Base-by-base conservation (phyloP, 2,329 filamentous ascomycete genomes). In the Drechslerella dactyloides region DNA sequence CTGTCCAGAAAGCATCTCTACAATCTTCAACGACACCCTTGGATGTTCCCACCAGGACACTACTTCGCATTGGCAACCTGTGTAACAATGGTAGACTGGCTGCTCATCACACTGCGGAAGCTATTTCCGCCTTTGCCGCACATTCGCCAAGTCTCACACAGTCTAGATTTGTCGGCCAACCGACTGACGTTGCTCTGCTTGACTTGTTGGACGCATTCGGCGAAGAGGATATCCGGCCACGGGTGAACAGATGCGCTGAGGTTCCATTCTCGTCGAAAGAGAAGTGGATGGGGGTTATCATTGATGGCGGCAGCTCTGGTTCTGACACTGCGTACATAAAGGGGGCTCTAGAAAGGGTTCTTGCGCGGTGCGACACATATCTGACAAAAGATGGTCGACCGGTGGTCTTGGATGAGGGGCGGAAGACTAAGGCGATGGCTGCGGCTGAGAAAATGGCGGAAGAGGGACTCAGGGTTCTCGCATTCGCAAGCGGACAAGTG, bases 201-300 rank as follows among this genome's bases (percentile, higher is more conserved):
- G 94, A 99, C 80, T 83, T 99, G 57, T 83, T 99, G 35, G 96
- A 99, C 80, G 86, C 87, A 23, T 94, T 96, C 78, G 90, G 90
- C 69, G 93, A 97, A 79, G 70, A 75, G 46, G 94, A 99, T 80
- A 87, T 96, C 51, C 88, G 96, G 73, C 89, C 94, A 52, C 89
- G 90, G 8, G 86, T 96, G 60, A 92, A 92, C n/a, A 89, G 93
- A 54, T 86, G 89, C 33, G 87, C 87, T 48, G 94, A 99, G 79
- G 93, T 91, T 0, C 93, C 94, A 0, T 99, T 99, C 80, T 97
- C 93, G 78, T 99, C 94, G 0, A 92, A 96, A 78, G 86, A 93
- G 65, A 99, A 99, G 80, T 99, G 93, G 93, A 99, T 99, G 96
- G 96, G 96, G 35, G 93, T 97, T 27, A 77, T 81, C 48, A 82